Base-by-base conservation (phyloP, 2,329 filamentous ascomycete genomes). In the Aureobasidium sp. region DNA sequence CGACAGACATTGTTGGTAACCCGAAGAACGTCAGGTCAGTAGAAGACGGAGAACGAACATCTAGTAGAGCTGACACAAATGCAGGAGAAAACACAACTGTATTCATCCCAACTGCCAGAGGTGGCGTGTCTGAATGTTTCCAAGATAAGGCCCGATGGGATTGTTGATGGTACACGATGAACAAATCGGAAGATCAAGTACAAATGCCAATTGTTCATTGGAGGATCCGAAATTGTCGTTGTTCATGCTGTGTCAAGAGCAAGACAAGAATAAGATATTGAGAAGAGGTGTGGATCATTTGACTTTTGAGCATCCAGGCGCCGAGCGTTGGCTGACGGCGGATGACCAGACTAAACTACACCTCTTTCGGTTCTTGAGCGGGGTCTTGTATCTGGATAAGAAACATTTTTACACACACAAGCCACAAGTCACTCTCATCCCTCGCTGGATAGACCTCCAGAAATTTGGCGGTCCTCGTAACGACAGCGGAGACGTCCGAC, bases 31-130 rank as follows among this genome's bases (percentile, higher is more conserved):
- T 56, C 39, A 61, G 60, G 60, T 61, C 4, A 27, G 47, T 29
- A 22, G 19, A 31, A 5, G 14, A 8, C 1, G 48, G 7, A 54
- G 24, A 4, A 12, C 12, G 1, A 22, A 14, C 2, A 47, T 37
- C 5, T 24, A 9, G 35, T 15, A 61, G n/a, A 19, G 24, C 50
- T 54, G 40, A 61, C 22, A 11, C 9, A 22, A 19, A 35, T 15
- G 45, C 52, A 63, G 49, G 19, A 53, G 54, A 29, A 61, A 57
- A 24, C 62, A 60, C 35, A 44, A 47, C n/a, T 63, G 62, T 29
- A 60, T 42, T 1, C 35, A 61, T 42, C 60, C 60, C 9, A 48
- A 56, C 5, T 61, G 60, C 15, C 22, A 31, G 39, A 53, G 60
- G 22, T 61, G 49, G 49, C 60, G 56, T 33, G 33, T 61, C 24